Base-by-base conservation (phyloP, 805 yeast genomes). In the Pichia pseudocactophila region DNA sequence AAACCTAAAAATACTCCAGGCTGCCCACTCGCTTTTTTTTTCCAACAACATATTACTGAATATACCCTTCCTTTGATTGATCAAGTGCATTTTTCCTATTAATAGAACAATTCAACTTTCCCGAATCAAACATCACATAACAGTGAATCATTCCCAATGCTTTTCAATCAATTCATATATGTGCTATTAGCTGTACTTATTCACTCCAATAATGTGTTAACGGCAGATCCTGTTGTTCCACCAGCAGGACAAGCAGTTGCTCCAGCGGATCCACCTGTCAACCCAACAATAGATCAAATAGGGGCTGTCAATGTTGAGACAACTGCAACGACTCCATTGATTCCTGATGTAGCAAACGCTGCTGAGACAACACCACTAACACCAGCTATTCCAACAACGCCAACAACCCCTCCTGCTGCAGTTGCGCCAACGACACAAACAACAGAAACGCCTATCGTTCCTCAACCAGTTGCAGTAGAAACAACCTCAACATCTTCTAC, bases 191-290 rank as follows among this genome's bases (percentile, higher is more conserved):
- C 35, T 26, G 18, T 40, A 12, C 20, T 40, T 13, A 38, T 22
- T 3, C 43, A 35, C 13, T 7, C 58, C 20, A 55, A 66, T 30
- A 28, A 40, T 19, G 30, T 38, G 16, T 33, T 38, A 11, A 36
- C 48, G 8, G 35, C 42, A 9, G 38, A 32, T 13, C 30, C 45
- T 7, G 41, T 40, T 3, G 40, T 32, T 11, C 30, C 37, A 9
- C 30, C 40, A 34, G 30, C 22, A 13, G 39, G 40, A 15, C 39
- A 37, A 19, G 7, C 25, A 22, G 25, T 8, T 22, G 8, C 5
- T 22, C 25, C 25, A 22, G 25, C 25, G 25, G 25, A n/a, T n/a
- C n/a, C n/a, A n/a, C n/a, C n/a, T n/a, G n/a, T n/a, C n/a, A n/a
- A n/a, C n/a, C 25, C 25, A 22, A 8, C 25, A 22, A 22, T 22